These are phyloP conservation scores for Aspergillus affinis DNA, from an alignment of 495 filamentous ascomycete species.

Conservation along the genomic window DNA sequence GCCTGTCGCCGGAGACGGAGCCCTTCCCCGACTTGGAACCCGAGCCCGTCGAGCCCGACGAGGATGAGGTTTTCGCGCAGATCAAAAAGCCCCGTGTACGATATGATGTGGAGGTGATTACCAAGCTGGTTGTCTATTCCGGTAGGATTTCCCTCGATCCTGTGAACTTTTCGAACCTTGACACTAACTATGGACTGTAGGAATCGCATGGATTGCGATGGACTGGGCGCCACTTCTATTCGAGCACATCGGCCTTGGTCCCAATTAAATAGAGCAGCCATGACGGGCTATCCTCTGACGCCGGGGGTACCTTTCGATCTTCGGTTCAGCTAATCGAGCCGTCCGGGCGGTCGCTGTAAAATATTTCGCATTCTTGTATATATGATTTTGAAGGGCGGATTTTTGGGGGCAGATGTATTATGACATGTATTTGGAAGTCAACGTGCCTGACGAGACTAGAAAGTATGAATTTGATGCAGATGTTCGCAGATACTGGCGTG, in stretches of 20 bases:
- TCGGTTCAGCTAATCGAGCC: background rate
- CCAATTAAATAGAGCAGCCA: conserved; percentile 7
- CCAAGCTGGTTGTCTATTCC: conserved; percentile 92
- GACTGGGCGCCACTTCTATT: conserved; percentile 67
- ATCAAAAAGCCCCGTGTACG: conserved; percentile 85
- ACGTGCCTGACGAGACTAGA: background rate
- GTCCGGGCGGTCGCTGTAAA: conserved; percentile 12
- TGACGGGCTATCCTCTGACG: background rate
- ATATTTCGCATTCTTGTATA: conserved; percentile 20
- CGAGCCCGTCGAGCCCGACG: conserved; percentile 49
- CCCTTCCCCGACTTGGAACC: conserved; percentile 31
- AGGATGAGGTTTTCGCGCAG: conserved; percentile 80
- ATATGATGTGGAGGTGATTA: conserved; percentile 97
- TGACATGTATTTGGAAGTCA: background rate
- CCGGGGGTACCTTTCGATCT: background rate
- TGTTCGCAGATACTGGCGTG: background rate
- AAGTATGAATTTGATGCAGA: background rate
- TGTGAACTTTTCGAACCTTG: background rate
- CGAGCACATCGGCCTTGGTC: conserved; percentile 59
- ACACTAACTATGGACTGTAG: conserved; percentile 32
- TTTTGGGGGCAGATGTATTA: background rate
- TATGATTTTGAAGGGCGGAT: conserved; percentile 1
- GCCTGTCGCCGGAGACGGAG: conserved; percentile 24
- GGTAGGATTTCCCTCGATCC: conserved; percentile 51
- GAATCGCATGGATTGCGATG: conserved; percentile 74